Conservation (phyloP, 805 yeast genomes). For the Candida krabiensis region DNA sequence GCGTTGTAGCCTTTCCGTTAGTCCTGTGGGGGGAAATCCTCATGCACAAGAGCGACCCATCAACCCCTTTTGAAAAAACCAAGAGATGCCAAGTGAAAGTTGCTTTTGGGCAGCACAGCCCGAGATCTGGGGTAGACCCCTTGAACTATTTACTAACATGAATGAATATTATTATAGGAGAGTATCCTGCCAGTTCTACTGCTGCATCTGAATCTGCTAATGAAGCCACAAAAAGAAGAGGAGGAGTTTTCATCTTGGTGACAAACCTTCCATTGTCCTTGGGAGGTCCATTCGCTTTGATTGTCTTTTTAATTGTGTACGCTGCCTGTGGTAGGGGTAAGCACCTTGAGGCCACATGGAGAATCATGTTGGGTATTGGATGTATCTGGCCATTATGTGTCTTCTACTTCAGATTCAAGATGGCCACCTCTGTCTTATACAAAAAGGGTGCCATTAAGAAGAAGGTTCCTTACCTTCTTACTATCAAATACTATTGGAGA, state of each 20-base stretch:
- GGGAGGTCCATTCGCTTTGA: slow-evolving; percentile 78
- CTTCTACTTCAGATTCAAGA: slow-evolving; percentile 68
- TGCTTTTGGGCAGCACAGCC: no score
- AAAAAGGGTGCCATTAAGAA: slow-evolving; percentile 61
- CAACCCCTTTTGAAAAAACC: no score
- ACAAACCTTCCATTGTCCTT: slow-evolving; percentile 73
- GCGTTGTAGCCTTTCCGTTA: no score
- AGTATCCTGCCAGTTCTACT: slow-evolving; percentile 64
- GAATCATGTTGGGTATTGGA: slow-evolving; percentile 66
- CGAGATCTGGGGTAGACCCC: no score
- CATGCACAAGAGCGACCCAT: no score
- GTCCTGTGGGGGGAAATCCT: no score
- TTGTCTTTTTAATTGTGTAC: slow-evolving; percentile 66
- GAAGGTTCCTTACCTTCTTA: slow-evolving; percentile 57
- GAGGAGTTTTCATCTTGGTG: slow-evolving; percentile 62
- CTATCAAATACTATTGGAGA: slow-evolving; percentile 66
- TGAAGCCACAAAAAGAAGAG: slow-evolving; percentile 60
- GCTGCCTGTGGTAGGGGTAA: slow-evolving; percentile 48
- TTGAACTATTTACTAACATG: no score
- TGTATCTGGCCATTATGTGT: slow-evolving; percentile 69
- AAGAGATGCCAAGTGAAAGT: no score
- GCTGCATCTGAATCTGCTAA: slow-evolving; percentile 64
- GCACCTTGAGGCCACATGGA: slow-evolving; percentile 58
- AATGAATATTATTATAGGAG: slow-evolving; percentile 38
- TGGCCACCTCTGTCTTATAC: slow-evolving; percentile 66